Base-by-base conservation (phyloP, 345 rosid genomes). In the Salix brachista region DNA sequence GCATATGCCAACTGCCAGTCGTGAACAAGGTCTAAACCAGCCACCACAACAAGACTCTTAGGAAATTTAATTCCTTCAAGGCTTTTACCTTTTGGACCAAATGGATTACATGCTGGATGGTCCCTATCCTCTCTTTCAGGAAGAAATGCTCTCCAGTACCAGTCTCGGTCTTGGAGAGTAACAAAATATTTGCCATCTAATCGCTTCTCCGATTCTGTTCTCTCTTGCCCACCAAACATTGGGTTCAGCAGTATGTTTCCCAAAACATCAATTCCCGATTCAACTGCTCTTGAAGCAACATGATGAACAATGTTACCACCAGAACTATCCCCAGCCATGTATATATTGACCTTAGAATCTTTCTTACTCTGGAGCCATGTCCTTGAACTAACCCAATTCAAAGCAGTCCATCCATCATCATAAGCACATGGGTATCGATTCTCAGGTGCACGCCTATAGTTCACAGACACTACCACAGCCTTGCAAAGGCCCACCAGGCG, bases 121-220 rank as follows among this genome's bases (percentile, higher is more conserved):
- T 94, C 97, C 78, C 97, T 87, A 72, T 94, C 89, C 69, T 87
- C 97, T 7, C 89, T 92, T 75, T 89, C 94, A 0, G 95, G 97
- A 14, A 94, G 84, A 80, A 85, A 94, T 4, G 98, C 97, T 86
- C 86, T 87, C 98, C 98, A 94, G 74, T 92, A 92, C 97, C 98
- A 94, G 72, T 94, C 98, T 3, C 97, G 80, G 36, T 91, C 96
- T 73, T 78, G 87, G 54, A 89, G 30, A 4, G 92, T 88, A 14
- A 92, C 98, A 85, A 92, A 92, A 73, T 89, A 92, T 61, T 85
- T 92, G 72, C 97, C 98, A 82, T 92, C 97, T 79, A 94, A 80
- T 68, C 86, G 82, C 60, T 67, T 84, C 86, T 94, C 97, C 39
- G 98, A 92, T 78, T 92, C 95, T 0, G 92, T 91, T 80, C 98